These are phyloP conservation scores for Cystofilobasidium ferigula DNA, from an alignment of 768 basidiomycete species.

Conservation along the genomic window DNA sequence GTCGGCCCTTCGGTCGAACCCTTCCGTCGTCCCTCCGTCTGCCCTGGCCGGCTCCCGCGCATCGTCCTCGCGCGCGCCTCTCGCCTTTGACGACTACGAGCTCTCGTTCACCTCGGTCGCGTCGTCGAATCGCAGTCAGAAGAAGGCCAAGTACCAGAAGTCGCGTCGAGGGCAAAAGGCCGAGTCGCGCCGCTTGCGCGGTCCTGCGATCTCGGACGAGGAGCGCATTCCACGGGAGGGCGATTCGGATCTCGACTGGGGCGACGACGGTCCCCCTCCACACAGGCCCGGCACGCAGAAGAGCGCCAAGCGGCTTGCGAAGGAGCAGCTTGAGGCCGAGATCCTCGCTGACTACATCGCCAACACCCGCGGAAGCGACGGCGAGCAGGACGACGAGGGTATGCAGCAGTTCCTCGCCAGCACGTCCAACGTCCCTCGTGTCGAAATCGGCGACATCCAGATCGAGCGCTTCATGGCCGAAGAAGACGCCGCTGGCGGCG, in stretches of 20 bases:
- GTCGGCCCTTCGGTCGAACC: slow-evolving; percentile 2
- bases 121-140: slow-evolving; percentile 2
- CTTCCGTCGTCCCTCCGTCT: slow-evolving; percentile 1
- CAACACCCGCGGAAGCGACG: slow-evolving; percentile 25
- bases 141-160: slow-evolving; percentile 15
- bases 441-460: slow-evolving; percentile 20
- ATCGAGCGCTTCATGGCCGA: slow-evolving; percentile 15
- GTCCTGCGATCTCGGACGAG: slow-evolving; percentile 2
- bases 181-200: slow-evolving; percentile 12
- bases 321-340: slow-evolving; percentile 20
- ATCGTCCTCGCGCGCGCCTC: not conserved
- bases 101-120: slow-evolving; percentile 17
- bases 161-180: slow-evolving; percentile 22
- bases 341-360: slow-evolving; percentile 26
- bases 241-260: slow-evolving; percentile 27
- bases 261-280: slow-evolving; percentile 21
- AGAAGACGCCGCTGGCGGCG: slow-evolving; percentile 11
- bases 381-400: slow-evolving; percentile 22
- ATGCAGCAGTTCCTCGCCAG: slow-evolving; percentile 23
- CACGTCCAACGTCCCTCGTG: slow-evolving; percentile 8
- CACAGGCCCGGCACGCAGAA: slow-evolving; percentile 3
- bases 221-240: slow-evolving; percentile 13
- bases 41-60: not conserved
- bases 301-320: not conserved
- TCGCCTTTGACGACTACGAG: slow-evolving; percentile 16